Evolutionary conservation across 1,284 basidiomycete species (phyloP).

Genomic region (Cryptococcus sp.): DNA sequence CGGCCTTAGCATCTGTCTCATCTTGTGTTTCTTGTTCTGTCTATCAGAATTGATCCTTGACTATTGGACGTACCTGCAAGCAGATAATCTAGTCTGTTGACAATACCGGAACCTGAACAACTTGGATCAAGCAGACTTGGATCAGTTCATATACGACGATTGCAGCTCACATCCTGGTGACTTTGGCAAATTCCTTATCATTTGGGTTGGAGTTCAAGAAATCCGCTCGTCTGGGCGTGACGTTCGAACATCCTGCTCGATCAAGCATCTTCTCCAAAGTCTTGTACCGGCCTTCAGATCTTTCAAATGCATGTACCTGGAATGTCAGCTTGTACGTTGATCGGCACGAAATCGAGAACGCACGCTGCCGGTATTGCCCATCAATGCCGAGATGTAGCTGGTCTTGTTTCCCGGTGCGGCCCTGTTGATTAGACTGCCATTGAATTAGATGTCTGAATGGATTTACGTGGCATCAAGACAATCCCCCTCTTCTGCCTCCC

Average conservation of each 20-base stretch:
- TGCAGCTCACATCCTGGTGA: conserved; percentile 73
- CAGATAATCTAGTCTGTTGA: conserved; percentile 82
- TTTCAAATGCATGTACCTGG: conserved; percentile 80
- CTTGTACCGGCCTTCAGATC: conserved; percentile 69
- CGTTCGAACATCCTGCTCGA: conserved; percentile 74
- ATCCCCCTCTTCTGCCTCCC: conserved; percentile 43
- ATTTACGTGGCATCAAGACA: conserved; percentile 82
- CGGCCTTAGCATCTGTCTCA: conserved; percentile 54
- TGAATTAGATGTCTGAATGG: neutral
- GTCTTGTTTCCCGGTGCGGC: conserved; percentile 99
- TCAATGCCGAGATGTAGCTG: conserved; percentile 81
- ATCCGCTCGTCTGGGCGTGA: conserved; percentile 64
- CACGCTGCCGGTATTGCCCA: conserved; percentile 74
- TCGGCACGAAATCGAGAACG: conserved; percentile 23
- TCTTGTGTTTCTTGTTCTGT: conserved; percentile 46
- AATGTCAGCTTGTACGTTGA: neutral
- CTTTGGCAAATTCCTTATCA: conserved; percentile 58
- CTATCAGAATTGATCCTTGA: neutral
- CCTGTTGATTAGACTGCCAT: conserved; percentile 10
- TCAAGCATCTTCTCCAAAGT: conserved; percentile 78
- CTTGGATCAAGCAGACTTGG: conserved; percentile 81
- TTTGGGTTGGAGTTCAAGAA: conserved; percentile 70
- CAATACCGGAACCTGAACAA: conserved; percentile 87
- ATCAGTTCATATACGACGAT: conserved; percentile 1
- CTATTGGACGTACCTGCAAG: conserved; percentile 55